Evolutionary conservation across 2,329 filamentous ascomycete species (phyloP).

Genomic region (Madurella fahalii): DNA sequence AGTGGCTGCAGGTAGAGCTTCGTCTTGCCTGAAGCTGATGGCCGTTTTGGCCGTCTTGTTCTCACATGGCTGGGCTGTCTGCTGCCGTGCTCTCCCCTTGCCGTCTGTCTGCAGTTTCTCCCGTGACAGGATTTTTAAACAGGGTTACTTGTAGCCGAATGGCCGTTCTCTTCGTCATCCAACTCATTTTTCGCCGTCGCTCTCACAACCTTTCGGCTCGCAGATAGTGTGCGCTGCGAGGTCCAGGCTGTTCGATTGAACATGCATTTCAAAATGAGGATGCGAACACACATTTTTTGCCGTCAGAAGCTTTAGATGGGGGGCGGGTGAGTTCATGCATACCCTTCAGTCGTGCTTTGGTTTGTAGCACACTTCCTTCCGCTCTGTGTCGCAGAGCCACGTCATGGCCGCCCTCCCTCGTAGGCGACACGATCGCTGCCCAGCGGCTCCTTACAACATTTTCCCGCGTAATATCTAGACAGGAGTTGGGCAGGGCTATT

Average conservation of each 20-base stretch:
- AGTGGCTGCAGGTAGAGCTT: slow-evolving; percentile 12
- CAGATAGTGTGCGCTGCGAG: slow-evolving; percentile 17
- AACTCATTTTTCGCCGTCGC: slow-evolving; percentile 14
- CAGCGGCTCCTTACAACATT: slow-evolving; percentile 22
- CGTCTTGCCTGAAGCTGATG: slow-evolving; percentile 10
- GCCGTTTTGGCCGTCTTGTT: slow-evolving; percentile 8
- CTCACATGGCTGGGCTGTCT: slow-evolving; percentile 16
- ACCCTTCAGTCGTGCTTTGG: slow-evolving; percentile 22
- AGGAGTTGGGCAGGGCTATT: slow-evolving; percentile 9
- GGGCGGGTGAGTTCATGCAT: slow-evolving; percentile 24
- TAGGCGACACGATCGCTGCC: slow-evolving; percentile 13
- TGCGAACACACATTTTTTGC: slow-evolving; percentile 21
- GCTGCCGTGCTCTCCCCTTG: slow-evolving; percentile 20
- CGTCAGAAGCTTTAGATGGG: slow-evolving; percentile 14
- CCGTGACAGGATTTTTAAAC: slow-evolving; percentile 15
- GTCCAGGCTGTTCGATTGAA: slow-evolving; percentile 19
- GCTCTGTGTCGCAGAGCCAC: slow-evolving; percentile 18
- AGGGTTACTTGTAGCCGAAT: slow-evolving; percentile 22
- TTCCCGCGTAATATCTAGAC: slow-evolving; percentile 16
- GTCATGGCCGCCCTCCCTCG: slow-evolving; percentile 18
- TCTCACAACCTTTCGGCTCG: slow-evolving; percentile 23
- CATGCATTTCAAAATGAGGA: slow-evolving; percentile 17
- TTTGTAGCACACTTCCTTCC: slow-evolving; percentile 9
- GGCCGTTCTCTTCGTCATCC: slow-evolving; percentile 11
- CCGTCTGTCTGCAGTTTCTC: slow-evolving; percentile 16